phyloP scores from a whole-genome alignment of 345 rosid species.

The Gossypium raimondii region DNA sequence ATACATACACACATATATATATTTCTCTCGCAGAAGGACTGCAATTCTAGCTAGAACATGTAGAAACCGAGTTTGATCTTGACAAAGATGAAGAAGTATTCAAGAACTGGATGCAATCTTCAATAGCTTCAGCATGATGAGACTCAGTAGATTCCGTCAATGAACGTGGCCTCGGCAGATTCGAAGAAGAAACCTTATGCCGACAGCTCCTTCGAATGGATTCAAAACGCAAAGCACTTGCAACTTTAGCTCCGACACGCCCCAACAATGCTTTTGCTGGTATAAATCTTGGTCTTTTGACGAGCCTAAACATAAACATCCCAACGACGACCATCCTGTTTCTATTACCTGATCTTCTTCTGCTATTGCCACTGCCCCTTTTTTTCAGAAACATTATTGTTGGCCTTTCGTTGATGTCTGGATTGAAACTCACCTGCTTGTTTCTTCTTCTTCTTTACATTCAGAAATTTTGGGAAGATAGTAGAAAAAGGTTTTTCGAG shows the following conservation, averaged over 20 bases:
- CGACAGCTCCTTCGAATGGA: conserved; percentile 44
- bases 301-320: conserved; percentile 43
- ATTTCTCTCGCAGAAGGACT: neutral
- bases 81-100: conserved; percentile 70
- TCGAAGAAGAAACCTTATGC: conserved; percentile 40
- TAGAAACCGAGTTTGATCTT: conserved; percentile 65
- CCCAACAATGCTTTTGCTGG: conserved; percentile 42
- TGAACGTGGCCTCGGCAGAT: conserved; percentile 63
- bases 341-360: conserved; percentile 17
- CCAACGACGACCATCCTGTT: conserved; percentile 38
- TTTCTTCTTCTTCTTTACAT: conserved; percentile 56
- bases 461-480: neutral
- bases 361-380: conserved; percentile 23
- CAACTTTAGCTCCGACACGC: conserved; percentile 53
- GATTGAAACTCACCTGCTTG: conserved; percentile 67
- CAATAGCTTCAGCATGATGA: conserved; percentile 79
- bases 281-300: conserved; percentile 29
- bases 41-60: conserved; percentile 38
- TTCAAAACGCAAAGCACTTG: conserved; percentile 44
- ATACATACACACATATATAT: neutral
- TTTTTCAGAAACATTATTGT: conserved; percentile 39
- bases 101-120: conserved; percentile 88
- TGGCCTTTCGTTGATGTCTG: conserved; percentile 39
- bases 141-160: conserved; percentile 67
- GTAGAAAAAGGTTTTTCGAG: conserved; percentile 21